These are phyloP conservation scores for Dictyostelium purpureum DNA, from an alignment of 78 protist species.

Conservation along the genomic window DNA sequence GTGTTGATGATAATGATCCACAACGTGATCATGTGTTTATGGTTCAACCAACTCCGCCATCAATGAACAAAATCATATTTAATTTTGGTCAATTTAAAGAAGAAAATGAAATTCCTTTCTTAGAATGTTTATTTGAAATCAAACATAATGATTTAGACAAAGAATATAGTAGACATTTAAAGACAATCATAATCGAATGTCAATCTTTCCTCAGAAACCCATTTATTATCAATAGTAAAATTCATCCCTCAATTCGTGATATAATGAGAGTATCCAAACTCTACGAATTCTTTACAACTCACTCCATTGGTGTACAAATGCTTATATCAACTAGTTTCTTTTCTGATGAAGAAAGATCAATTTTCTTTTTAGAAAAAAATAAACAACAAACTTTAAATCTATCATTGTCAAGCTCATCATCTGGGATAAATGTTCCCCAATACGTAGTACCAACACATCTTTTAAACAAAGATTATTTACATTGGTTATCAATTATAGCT, in stretches of 20 bases:
- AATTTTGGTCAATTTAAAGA: slow-evolving; percentile 48
- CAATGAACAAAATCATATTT: slow-evolving; percentile 38
- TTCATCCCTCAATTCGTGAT: slow-evolving; percentile 63
- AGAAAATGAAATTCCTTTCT: slow-evolving; percentile 43
- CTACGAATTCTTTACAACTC: slow-evolving; percentile 28
- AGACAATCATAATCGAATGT: neutral
- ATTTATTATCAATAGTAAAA: neutral
- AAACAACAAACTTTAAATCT: neutral
- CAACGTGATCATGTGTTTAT: slow-evolving; percentile 1
- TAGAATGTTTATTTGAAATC: slow-evolving; percentile 28
- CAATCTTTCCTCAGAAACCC: slow-evolving; percentile 14
- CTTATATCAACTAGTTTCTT: slow-evolving; percentile 1
- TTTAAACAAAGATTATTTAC: slow-evolving; percentile 4
- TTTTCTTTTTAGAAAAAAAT: neutral
- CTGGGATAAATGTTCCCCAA: neutral
- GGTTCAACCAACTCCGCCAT: slow-evolving; percentile 72
- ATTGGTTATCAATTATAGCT: slow-evolving; percentile 21
- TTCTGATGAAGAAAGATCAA: slow-evolving; percentile 11
- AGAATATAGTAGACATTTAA: neutral
- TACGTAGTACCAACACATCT: neutral
- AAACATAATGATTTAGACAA: neutral
- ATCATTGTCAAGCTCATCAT: neutral
- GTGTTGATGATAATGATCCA: neutral
- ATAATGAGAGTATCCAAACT: slow-evolving; percentile 18
- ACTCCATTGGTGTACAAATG: slow-evolving; percentile 38